phyloP scores from a whole-genome alignment of 768 basidiomycete species.

The Tephrocybe sp. region DNA sequence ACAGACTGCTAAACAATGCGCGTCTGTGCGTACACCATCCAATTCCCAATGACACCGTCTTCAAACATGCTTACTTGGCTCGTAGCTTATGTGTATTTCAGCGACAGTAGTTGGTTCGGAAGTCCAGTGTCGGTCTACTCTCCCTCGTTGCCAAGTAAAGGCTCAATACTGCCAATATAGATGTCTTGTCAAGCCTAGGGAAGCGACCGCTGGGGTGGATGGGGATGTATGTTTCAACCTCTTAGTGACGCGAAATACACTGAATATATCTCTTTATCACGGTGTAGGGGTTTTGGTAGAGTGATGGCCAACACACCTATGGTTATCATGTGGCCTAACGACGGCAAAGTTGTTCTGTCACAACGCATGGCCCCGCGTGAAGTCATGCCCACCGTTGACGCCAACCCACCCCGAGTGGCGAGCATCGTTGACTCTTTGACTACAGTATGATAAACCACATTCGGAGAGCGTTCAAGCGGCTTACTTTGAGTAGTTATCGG shows the following conservation, averaged over 20 bases:
- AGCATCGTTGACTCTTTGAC: constrained; percentile 34
- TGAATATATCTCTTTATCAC: not conserved
- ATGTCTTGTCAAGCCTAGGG: constrained; percentile 48
- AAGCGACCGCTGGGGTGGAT: constrained; percentile 51
- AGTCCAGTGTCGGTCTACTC: constrained; percentile 37
- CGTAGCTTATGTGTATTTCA: constrained; percentile 46
- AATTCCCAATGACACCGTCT: too few relatives aligned
- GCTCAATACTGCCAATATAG: constrained; percentile 24
- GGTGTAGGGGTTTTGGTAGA: constrained; percentile 55
- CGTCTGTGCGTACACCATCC: constrained; percentile 23
- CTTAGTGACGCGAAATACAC: not conserved
- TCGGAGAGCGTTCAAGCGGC: constrained; percentile 1
- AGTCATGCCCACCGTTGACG: constrained; percentile 56
- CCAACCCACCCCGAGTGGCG: constrained; percentile 53
- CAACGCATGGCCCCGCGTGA: constrained; percentile 56
- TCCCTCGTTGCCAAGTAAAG: not conserved
- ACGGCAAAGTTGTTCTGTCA: constrained; percentile 63
- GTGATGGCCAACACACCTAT: constrained; percentile 59
- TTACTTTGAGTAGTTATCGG: constrained; percentile 34
- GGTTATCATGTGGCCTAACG: constrained; percentile 77
- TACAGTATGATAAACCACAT: constrained; percentile 30
- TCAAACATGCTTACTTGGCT: too few relatives aligned
- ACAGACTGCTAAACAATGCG: constrained; percentile 16
- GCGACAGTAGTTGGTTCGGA: constrained; percentile 45
- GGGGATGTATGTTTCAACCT: constrained; percentile 46